Conservation (phyloP, 257 asterid genomes). For the Solanum neorickii region DNA sequence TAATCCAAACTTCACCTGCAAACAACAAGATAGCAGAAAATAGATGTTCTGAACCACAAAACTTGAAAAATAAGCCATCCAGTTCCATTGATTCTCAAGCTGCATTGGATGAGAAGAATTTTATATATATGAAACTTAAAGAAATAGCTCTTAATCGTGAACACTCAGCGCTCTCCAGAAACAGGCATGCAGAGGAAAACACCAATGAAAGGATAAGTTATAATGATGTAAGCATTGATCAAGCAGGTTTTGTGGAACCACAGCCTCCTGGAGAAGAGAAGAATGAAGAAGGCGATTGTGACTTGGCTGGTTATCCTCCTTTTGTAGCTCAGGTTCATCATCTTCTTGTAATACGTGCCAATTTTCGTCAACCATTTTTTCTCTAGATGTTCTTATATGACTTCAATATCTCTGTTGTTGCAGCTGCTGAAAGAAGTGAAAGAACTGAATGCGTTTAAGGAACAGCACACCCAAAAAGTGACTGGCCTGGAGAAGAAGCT, state of each 20-base stretch:
- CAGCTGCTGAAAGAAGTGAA: slow-evolving; percentile 44
- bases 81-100: slow-evolving; percentile 14
- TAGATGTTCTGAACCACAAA: slow-evolving; percentile 19
- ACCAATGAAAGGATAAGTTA: slow-evolving; percentile 12
- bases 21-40: slow-evolving; percentile 13
- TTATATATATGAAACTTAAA: slow-evolving; percentile 40
- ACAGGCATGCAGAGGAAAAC: slow-evolving; percentile 10
- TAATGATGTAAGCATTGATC: slow-evolving; percentile 13
- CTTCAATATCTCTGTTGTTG: neutral
- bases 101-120: slow-evolving; percentile 23
- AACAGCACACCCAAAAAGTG: slow-evolving; percentile 34
- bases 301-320: slow-evolving; percentile 24
- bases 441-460: slow-evolving; percentile 40
- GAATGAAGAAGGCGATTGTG: slow-evolving; percentile 14
- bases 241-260: slow-evolving; percentile 17
- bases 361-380: neutral
- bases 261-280: slow-evolving; percentile 11
- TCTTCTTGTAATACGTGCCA: neutral
- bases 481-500: slow-evolving; percentile 41
- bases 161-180: slow-evolving; percentile 3
- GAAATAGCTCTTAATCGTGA: slow-evolving; percentile 26
- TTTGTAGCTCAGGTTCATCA: slow-evolving; percentile 39
- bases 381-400: no score
- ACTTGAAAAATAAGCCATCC: slow-evolving; percentile 11
- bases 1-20: slow-evolving; percentile 2